Conservation (phyloP, 768 basidiomycete species). For the Auriscalpium orientale region DNA sequence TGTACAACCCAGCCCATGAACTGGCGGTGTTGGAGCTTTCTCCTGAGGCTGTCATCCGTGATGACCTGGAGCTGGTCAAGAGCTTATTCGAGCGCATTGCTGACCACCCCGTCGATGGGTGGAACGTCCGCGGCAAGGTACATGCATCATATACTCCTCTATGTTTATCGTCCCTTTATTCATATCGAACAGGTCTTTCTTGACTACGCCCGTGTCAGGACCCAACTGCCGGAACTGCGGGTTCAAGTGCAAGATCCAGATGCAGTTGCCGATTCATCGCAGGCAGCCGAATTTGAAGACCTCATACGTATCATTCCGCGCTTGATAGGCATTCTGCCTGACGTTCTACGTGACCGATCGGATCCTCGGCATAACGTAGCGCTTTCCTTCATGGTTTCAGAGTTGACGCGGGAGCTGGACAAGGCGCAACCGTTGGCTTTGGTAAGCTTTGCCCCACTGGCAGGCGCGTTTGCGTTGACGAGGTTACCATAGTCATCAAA, state of each 20-base stretch:
- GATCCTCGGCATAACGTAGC: conserved; percentile 67
- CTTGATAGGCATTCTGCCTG: conserved; percentile 61
- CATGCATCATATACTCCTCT: conserved; percentile 3
- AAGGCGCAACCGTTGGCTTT: conserved; percentile 50
- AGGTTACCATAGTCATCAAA: conserved; percentile 5
- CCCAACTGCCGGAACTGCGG: conserved; percentile 48
- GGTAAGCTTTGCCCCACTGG: conserved; percentile 33
- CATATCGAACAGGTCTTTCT: conserved; percentile 44
- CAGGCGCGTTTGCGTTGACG: not conserved
- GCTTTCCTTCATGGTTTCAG: conserved; percentile 62
- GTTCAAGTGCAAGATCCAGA: conserved; percentile 34
- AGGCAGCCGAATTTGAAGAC: conserved; percentile 50
- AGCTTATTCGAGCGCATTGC: conserved; percentile 64
- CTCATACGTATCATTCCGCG: conserved; percentile 53
- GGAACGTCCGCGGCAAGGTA: conserved; percentile 84
- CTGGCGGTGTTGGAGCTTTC: conserved; percentile 83
- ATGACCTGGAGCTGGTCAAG: conserved; percentile 49
- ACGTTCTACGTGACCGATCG: conserved; percentile 48
- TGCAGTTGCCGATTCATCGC: conserved; percentile 36
- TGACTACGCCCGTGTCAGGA: conserved; percentile 64
- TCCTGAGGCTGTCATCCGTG: conserved; percentile 72
- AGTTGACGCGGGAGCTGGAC: conserved; percentile 53
- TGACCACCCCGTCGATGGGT: conserved; percentile 54
- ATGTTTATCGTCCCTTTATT: not conserved
- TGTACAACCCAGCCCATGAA: conserved; percentile 70